Base-by-base conservation (phyloP, 2,329 filamentous ascomycete species). In the Didymella pinodella region DNA sequence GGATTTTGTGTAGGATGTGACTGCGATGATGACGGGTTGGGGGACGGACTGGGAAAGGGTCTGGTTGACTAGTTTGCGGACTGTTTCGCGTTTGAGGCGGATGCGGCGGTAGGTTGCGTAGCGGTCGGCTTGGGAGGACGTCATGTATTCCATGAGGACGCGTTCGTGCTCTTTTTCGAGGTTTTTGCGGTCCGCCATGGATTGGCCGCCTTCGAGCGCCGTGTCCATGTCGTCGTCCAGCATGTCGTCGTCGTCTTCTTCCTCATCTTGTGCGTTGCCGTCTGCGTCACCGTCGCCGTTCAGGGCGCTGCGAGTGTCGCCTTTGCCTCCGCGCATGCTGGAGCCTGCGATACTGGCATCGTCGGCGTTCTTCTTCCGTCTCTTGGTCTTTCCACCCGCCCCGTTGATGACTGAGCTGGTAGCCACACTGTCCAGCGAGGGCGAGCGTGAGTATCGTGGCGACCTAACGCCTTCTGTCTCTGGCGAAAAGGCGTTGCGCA, bases 41-140 rank as follows among this genome's bases (percentile, higher is more conserved):
- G 90, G 89, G 0, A 92, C 90, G 1, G 89, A 92, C 73, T 93
- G 91, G 0, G 89, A 92, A 8, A 93, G 88, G 1, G 90, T 92
- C 58, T 90, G 89, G 70, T 93, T 94, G 72, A 92, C 88, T 61
- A 93, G 85, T 84, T 88, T 84, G 71, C 90, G 85, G 57, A 93
- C 88, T 18, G 88, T 87, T 7, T 87, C 84, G 64, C 89, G 88
- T 22, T 86, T 85, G 40, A 93, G 78, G 67, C 89, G 90, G 32
- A 87, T 86, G 10, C 87, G 85, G 61, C 89, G 85, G 85, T 87
- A 93, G 22, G 86, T 83, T 73, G 90, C 89, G 71, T 90, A 92
- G 48, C 90, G 84, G 54, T 86, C 83, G 66, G 87, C 86, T 74
- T 93, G 90, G 22, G 86, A 82, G n/a, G 78, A 75, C 48, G 88